Evolutionary conservation across 108 stramenopile genomes (phyloP).

Genomic region (Nitzschia sp.): DNA sequence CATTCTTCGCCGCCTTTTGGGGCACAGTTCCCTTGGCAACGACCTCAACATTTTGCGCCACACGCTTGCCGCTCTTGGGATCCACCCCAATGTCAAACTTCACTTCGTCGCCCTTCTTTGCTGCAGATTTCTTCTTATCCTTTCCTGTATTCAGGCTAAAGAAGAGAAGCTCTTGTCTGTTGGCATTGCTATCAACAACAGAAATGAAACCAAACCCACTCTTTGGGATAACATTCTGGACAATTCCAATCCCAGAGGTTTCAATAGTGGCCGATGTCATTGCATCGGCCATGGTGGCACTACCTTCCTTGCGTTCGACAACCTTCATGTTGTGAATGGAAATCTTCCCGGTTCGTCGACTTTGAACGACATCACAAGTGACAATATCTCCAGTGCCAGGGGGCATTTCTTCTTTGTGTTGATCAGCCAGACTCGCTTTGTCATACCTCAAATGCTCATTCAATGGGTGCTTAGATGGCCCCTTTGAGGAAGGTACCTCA

Average conservation of each 20-base stretch:
- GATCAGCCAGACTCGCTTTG: slow-evolving; percentile 47
- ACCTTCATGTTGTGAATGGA: slow-evolving; percentile 52
- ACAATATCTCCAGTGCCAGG: slow-evolving; percentile 59
- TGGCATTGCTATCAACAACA: slow-evolving; percentile 61
- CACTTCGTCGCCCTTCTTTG: slow-evolving; percentile 72
- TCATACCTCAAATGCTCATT: slow-evolving; percentile 52
- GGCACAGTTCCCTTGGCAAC: slow-evolving; percentile 63
- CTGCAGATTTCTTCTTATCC: slow-evolving; percentile 15
- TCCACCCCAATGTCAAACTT: slow-evolving; percentile 59
- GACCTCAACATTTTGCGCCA: slow-evolving; percentile 53
- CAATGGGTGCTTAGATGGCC: slow-evolving; percentile 17
- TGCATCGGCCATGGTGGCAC: not conserved
- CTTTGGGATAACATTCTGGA: slow-evolving; percentile 62
- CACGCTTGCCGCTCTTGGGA: slow-evolving; percentile 60
- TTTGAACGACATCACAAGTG: slow-evolving; percentile 54
- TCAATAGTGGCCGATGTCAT: slow-evolving; percentile 6
- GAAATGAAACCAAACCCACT: slow-evolving; percentile 81
- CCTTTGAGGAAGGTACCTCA: slow-evolving; percentile 19
- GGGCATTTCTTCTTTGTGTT: slow-evolving; percentile 47
- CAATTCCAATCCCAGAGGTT: slow-evolving; percentile 53
- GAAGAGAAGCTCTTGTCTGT: slow-evolving; percentile 61
- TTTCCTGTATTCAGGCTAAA: slow-evolving; percentile 52
- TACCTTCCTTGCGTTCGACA: slow-evolving; percentile 41
- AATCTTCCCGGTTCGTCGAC: slow-evolving; percentile 49
- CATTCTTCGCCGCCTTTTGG: slow-evolving; percentile 46